Base-by-base conservation (phyloP, 306 rosid species). In the Rosa lucieae region DNA sequence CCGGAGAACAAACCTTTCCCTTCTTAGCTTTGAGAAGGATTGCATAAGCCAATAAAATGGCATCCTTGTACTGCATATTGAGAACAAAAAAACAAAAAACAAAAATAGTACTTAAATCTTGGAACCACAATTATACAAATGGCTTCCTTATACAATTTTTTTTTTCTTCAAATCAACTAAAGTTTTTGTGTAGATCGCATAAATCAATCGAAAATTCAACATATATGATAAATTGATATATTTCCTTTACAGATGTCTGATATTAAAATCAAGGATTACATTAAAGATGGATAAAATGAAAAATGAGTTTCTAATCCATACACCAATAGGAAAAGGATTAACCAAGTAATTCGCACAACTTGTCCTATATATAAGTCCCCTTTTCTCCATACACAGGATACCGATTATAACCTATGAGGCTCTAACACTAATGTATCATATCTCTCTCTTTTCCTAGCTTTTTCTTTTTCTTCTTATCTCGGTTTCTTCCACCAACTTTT, bases 61-160 rank as follows among this genome's bases (percentile, higher is more conserved):
- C 97, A 84, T 94, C 98, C 92, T 92, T 94, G 89, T 91, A 94
- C 98, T 94, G 91, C 85, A 89, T 13, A 73, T 35, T 73, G 37
- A 32, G 37, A 32, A 32, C 3, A 2, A 32, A 32, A 32, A 44
- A 44, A 46, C 47, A 32, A 55, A 56, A 70, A 76, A 72, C 49
- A 56, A 40, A 43, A 81, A 65, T 51, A 56, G 73, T 72, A 39
- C 18, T 39, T n/a, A 76, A 52, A 44, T 21, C n/a, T 62, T n/a
- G 37, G 43, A 65, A 65, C 40, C 10, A 11, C n/a, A 8, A 42
- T 58, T 76, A 12, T 44, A 67, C 69, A 70, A 63, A 56, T 56
- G 59, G 18, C 5, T 49, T 49, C 12, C 3, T 49, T 49, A 49
- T 49, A 49, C 18, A 12, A 13, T 12, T 13, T 18, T 58, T 58